Base-by-base conservation (phyloP, 73 alveolate genomes). In the Symbiodinium pilosum region DNA sequence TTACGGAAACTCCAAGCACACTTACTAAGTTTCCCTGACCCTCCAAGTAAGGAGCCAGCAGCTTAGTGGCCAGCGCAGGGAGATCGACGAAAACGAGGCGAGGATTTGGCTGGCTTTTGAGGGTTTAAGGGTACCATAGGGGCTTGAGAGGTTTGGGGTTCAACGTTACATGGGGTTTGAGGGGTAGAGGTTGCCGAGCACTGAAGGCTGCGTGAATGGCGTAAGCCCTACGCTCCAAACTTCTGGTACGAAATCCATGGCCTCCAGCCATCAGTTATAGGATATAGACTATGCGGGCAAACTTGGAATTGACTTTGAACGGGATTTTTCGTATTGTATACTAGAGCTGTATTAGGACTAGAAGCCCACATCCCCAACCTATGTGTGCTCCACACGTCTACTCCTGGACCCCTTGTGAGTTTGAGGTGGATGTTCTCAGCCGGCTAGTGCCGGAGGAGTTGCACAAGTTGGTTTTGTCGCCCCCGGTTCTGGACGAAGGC, bases 401-500 rank as follows among this genome's bases (percentile, higher is more conserved):
- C 28, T 52, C 9, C 69, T 12, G 9, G 28, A 20, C 20, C 28
- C 20, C 20, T 52, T 20, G 69, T 52, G 9, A 12, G 69, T 20
- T 20, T 9, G 51, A 87, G 95, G 95, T 88, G 42, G 95, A 88
- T 42, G 95, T 88, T 34, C 44, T 88, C 30, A 64, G 84, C 51
- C 86, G 95, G 39, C 43, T 88, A 44, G 64, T 69, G 3, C 68
- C 39, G 73, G 94, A 87, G 56, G 95, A 69, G 96, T 52, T 91
- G 41, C 40, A 26, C 16, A 41, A 30, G 43, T 42, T 91, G 43
- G 87, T 91, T 30, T 3, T 11, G n/a, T 30, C 51, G 40, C 96
- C 96, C 21, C 96, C 96, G 40, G 81, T 41, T 9, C 39, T 91
- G 81, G 96, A 91, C 52, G 96, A 81, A 91, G 96, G 96, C 54